A percentile compares a stretch with the other conserved stretches of the same genome.
phyloP scores from a whole-genome alignment of 139 green algal genomes.

The Tetratostichococcus sp. region DNA sequence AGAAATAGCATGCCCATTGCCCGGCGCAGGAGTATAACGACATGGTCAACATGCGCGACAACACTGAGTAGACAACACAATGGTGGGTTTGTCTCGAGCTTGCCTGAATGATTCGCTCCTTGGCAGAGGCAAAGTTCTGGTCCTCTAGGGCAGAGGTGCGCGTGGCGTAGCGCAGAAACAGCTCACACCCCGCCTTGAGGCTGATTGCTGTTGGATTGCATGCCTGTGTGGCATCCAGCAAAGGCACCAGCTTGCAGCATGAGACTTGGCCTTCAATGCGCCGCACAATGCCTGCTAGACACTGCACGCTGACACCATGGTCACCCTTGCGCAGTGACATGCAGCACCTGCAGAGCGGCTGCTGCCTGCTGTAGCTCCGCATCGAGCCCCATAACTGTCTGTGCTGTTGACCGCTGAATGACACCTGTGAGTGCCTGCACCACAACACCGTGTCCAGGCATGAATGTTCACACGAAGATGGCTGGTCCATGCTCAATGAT shows the following conservation, averaged over 20 bases:
- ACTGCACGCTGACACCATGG: not conserved
- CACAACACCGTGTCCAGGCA: not conserved
- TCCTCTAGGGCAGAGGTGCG: conserved; percentile 77
- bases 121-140: conserved; percentile 68
- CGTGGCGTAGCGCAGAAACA: conserved; percentile 92
- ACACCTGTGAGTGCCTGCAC: conserved; percentile 68
- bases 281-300: too few species aligned
- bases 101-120: conserved; percentile 75
- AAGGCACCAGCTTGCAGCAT: too few species aligned
- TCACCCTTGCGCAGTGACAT: not conserved
- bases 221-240: too few species aligned
- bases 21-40: not conserved
- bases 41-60: too few species aligned
- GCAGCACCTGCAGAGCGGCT: conserved; percentile 55
- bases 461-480: too few species aligned
- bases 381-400: conserved; percentile 87
- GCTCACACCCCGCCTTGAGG: conserved; percentile 85
- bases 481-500: too few species aligned
- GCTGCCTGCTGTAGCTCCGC: conserved; percentile 79
- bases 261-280: too few species aligned
- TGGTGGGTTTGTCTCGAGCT: too few species aligned
- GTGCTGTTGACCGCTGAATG: conserved; percentile 62
- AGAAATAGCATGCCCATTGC: conserved; percentile 2
- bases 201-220: conserved; percentile 86
- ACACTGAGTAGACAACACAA: too few species aligned